A percentile compares a stretch with the other conserved stretches of the same genome.
phyloP scores from a whole-genome alignment of 176 grass and related monocot species.

The Hsuehochloa calcarea region DNA sequence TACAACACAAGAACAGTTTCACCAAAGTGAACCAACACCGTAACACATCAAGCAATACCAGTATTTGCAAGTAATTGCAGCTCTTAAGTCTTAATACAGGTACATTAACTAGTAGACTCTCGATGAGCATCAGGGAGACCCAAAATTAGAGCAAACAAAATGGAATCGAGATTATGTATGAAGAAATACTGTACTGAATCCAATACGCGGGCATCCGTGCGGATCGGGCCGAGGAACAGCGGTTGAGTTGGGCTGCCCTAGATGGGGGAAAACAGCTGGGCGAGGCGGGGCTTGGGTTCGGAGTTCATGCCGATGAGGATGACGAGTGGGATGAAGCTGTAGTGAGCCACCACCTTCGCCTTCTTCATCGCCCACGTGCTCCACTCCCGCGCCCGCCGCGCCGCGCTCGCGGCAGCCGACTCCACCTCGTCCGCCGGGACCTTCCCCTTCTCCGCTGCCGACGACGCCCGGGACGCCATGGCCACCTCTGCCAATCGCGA shows the following conservation, averaged over 20 bases:
- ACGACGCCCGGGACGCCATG: constrained; percentile 4
- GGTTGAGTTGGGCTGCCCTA: constrained; percentile 39
- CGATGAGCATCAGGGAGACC: not conserved
- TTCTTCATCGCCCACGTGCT: constrained; percentile 76
- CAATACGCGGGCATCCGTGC: not conserved
- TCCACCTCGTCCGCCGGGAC: constrained; percentile 14
- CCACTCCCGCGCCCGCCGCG: constrained; percentile 56
- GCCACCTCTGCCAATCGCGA: not conserved
- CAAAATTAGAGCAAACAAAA: constrained; percentile 35
- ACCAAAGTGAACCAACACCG: not conserved
- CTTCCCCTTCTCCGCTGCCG: constrained; percentile 37
- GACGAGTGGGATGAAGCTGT: constrained; percentile 78
- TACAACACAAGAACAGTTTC: not conserved
- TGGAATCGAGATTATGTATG: not conserved
- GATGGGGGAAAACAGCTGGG: constrained; percentile 56
- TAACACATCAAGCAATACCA: not conserved
- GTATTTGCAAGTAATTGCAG: not conserved
- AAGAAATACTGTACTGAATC: not conserved
- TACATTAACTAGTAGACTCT: not conserved
- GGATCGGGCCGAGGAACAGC: constrained; percentile 29
- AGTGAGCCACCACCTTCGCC: constrained; percentile 70
- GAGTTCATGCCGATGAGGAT: constrained; percentile 79
- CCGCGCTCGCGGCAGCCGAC: constrained; percentile 4
- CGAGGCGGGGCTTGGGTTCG: constrained; percentile 58
- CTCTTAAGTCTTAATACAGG: not conserved